Evolutionary conservation across 176 grass and related monocot genomes (phyloP), one percentile per base, ranked within the genome.

Genomic region (Oryza meyeriana): DNA sequence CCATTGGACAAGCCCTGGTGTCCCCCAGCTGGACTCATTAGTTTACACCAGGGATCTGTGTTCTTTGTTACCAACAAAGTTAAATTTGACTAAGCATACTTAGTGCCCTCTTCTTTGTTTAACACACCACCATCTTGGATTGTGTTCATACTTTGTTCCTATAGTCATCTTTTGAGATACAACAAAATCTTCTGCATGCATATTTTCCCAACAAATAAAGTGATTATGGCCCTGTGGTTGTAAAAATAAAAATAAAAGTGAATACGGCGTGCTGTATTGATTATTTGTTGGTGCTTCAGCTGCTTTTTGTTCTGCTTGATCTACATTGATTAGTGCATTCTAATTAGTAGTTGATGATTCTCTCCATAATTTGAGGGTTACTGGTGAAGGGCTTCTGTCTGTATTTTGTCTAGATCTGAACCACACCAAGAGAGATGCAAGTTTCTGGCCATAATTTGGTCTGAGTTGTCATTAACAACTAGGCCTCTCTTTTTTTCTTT

Each of bases 1-100:
- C 5, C 12, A 76, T 66, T n/a, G 66, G 87, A 89, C 90, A 93
- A 24, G 74, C 52, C 83, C 72, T 84, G 74, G 87, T 93, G 91
- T 87, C 59, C 64, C 40, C 71, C 85, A 87, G 74, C 87, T 89
- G 91, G 87, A 61, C 40, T 89, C 64, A 16, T 55, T 81, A 69
- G 40, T 81, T 77, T 72, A 36, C 9, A 40, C 66, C 50, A 55
- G 17, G 28, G 47, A 29, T 18, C 44, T 81, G 22, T 47, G 79
- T 69, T 35, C 27, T 66, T 38, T 16, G 47, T 69, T 64, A 36
- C 27, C 17, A 13, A 29, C 41, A 52, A 66, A 33, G 14, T 59
- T 32, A 79, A 34, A 55, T 55, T 73, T 24, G 55, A 25, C 4
- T 42, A 27, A 74, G 40, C 59, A 74, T 27, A 58, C 77, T 41